Percentiles rank a stretch among this genome's conserved stretches.
Evolutionary conservation across 2,329 filamentous ascomycete species (phyloP).

Genomic region (Aspergillus vadensis): DNA sequence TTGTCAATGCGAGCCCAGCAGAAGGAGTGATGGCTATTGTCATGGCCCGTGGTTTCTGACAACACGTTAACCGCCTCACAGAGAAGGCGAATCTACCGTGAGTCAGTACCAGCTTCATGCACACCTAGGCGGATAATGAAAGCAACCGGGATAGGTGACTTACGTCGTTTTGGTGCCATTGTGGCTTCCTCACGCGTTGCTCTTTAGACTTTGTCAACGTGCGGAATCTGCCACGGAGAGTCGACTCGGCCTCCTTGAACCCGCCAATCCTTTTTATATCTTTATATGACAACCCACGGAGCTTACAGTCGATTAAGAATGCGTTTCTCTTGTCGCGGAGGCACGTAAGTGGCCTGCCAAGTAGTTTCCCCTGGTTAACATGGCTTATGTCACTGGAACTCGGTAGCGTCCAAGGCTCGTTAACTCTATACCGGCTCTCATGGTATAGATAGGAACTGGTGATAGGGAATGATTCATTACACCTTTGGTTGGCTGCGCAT

Average conservation of each 20-base stretch:
- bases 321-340: slow-evolving; percentile 35
- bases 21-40: slow-evolving; percentile 1
- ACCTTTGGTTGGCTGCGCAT: background rate
- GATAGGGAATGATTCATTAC: background rate
- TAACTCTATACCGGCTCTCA: background rate
- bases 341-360: slow-evolving; percentile 16
- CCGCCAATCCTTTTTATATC: slow-evolving; percentile 48
- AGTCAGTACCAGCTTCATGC: slow-evolving; percentile 2
- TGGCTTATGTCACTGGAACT: background rate
- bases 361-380: background rate
- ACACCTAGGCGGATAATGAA: background rate
- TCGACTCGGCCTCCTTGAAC: slow-evolving; percentile 52
- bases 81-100: slow-evolving; percentile 41
- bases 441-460: background rate
- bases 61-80: slow-evolving; percentile 40
- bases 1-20: slow-evolving; percentile 11
- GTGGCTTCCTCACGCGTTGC: slow-evolving; percentile 48
- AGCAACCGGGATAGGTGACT: slow-evolving; percentile 23
- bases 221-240: slow-evolving; percentile 49
- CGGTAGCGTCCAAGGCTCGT: slow-evolving; percentile 3
- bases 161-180: slow-evolving; percentile 48
- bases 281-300: slow-evolving; percentile 48
- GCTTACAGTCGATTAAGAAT: slow-evolving; percentile 46
- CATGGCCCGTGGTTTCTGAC: slow-evolving; percentile 20
- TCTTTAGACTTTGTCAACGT: slow-evolving; percentile 50